A percentile compares a stretch with the other conserved stretches of the same genome.
Evolutionary conservation across 352 stramenopile genomes (phyloP).

Genomic region (Detonula confervacea): DNA sequence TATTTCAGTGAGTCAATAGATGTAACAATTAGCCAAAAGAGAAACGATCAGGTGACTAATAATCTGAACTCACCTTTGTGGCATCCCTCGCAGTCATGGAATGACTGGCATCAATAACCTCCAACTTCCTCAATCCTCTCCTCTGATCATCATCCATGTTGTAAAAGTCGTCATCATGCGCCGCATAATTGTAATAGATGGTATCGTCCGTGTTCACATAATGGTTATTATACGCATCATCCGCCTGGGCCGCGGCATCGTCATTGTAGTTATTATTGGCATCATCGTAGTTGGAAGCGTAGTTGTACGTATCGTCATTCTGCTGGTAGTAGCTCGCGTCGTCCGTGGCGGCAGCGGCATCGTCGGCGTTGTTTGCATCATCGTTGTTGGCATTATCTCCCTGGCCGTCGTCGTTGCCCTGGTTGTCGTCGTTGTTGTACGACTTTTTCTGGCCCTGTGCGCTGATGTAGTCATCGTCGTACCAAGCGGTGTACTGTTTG

Average conservation of each 20-base stretch:
- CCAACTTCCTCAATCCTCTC: slow-evolving; percentile 25
- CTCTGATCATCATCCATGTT: slow-evolving; percentile 36
- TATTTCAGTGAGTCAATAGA: too few relatives aligned
- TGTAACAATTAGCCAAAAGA: too few relatives aligned
- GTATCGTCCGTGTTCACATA: slow-evolving; percentile 47
- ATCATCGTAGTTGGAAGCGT: slow-evolving; percentile 24
- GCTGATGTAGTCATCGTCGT: slow-evolving; percentile 76
- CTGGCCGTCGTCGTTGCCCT: slow-evolving; percentile 36
- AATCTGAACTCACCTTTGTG: too few relatives aligned
- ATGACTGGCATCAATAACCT: too few relatives aligned
- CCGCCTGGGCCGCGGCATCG: slow-evolving; percentile 13
- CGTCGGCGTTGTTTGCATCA: slow-evolving; percentile 11
- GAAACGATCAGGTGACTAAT: too few relatives aligned
- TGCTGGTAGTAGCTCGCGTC: slow-evolving; percentile 34
- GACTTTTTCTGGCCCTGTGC: slow-evolving; percentile 32
- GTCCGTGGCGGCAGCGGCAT: slow-evolving; percentile 28
- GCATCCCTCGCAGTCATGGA: too few relatives aligned
- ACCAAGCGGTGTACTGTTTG: slow-evolving; percentile 72
- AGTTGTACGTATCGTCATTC: slow-evolving; percentile 58
- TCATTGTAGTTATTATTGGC: slow-evolving; percentile 12
- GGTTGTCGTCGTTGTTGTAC: slow-evolving; percentile 13
- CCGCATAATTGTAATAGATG: slow-evolving; percentile 49
- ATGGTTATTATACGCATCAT: slow-evolving; percentile 33
- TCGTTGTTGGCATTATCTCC: slow-evolving; percentile 41
- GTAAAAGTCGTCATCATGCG: slow-evolving; percentile 49